phyloP scores from a whole-genome alignment of 1,139 yeast genomes.

The Debaryomyces fabryi region DNA sequence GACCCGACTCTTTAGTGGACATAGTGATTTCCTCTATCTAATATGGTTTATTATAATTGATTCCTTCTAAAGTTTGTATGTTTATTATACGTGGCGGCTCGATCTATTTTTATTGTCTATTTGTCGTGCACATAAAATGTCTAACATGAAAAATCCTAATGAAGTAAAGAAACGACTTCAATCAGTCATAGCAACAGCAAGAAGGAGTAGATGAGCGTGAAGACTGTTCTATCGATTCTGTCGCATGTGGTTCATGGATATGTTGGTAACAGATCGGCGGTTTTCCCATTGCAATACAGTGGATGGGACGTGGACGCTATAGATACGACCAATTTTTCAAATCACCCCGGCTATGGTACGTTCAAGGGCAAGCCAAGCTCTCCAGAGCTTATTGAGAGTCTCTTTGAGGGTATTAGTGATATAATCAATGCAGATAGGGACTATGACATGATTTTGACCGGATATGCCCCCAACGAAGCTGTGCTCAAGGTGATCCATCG shows the following conservation, averaged over 20 bases:
- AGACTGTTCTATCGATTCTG: slow-evolving; percentile 49
- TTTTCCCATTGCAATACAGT: slow-evolving; percentile 72
- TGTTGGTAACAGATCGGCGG: slow-evolving; percentile 80
- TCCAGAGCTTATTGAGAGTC: slow-evolving; percentile 23
- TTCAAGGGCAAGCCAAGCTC: slow-evolving; percentile 20
- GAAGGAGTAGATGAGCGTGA: slow-evolving; percentile 6
- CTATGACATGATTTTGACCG: slow-evolving; percentile 69
- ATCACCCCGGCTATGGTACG: slow-evolving; percentile 79
- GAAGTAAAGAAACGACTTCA: not conserved
- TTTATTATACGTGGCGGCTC: slow-evolving; percentile 8
- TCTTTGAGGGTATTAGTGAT: slow-evolving; percentile 27
- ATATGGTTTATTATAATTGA: not conserved
- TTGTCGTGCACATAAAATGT: slow-evolving; percentile 5
- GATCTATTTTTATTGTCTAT: not conserved
- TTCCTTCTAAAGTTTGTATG: not conserved
- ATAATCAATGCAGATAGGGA: slow-evolving; percentile 27
- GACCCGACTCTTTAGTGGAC: slow-evolving; percentile 41
- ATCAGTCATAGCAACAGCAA: not conserved
- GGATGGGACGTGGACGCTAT: slow-evolving; percentile 88
- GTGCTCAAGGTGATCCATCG: slow-evolving; percentile 52
- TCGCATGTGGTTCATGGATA: slow-evolving; percentile 89
- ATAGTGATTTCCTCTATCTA: slow-evolving; percentile 19
- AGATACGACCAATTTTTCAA: slow-evolving; percentile 79
- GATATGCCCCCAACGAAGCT: slow-evolving; percentile 67
- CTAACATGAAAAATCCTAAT: not conserved